Evolutionary conservation across 2,329 filamentous ascomycete species (phyloP).

Genomic region (Fusarium duplospermum): DNA sequence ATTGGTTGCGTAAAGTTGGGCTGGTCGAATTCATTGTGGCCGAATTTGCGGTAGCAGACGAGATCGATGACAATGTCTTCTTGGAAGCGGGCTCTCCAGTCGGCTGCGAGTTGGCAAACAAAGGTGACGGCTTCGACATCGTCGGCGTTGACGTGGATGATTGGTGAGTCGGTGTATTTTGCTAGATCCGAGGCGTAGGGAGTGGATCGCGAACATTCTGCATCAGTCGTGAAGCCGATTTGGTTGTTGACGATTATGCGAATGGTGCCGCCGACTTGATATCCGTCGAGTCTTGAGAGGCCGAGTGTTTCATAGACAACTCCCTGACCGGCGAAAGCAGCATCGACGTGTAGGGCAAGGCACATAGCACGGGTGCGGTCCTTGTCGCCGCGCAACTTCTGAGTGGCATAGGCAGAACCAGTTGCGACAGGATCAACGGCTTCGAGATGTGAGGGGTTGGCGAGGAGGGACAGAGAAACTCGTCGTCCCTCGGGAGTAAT

Average conservation of each 20-base stretch:
- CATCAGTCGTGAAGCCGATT: conserved; percentile 98
- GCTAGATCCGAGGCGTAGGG: conserved; percentile 99
- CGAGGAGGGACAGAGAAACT: conserved; percentile 94
- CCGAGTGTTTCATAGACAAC: conserved; percentile 98
- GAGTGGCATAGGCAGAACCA: conserved; percentile 94
- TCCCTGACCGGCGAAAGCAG: conserved; percentile 95
- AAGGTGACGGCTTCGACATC: conserved; percentile 98
- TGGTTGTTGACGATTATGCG: conserved; percentile 99
- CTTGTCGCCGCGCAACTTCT: conserved; percentile 96
- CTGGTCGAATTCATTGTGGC: conserved; percentile 99
- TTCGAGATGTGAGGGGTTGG: conserved; percentile 97
- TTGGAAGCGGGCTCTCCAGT: conserved; percentile 98
- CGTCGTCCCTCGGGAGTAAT: conserved; percentile 97
- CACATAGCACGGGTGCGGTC: conserved; percentile 88
- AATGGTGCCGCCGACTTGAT: conserved; percentile 95
- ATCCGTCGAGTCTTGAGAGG: conserved; percentile 92
- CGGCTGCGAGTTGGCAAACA: conserved; percentile 93
- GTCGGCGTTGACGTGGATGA: conserved; percentile 99
- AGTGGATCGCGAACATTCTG: conserved; percentile 94
- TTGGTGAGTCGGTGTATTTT: conserved; percentile 95
- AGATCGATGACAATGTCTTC: conserved; percentile 97
- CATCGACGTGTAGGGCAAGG: conserved; percentile 94
- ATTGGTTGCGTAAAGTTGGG: conserved; percentile 97
- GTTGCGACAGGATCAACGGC: conserved; percentile 97
- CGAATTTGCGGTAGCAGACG: conserved; percentile 98